Percentiles rank a stretch among this genome's conserved stretches.
Conservation (phyloP, 495 filamentous ascomycete genomes). For the Xylaria scruposa region DNA sequence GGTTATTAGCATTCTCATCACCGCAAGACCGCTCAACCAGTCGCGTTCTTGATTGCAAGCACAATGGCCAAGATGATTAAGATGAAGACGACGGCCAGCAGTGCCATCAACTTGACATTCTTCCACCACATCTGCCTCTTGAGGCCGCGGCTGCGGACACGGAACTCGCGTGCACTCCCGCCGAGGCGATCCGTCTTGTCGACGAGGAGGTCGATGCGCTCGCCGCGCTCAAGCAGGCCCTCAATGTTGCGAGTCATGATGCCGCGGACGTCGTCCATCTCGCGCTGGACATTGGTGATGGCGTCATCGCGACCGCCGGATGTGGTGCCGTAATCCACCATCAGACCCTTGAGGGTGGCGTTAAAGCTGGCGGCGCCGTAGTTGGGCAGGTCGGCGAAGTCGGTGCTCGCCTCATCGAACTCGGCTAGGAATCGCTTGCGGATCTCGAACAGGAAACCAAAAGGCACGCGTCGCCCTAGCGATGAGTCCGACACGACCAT, state of each 20-base stretch:
- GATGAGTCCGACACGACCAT: constrained; percentile 79
- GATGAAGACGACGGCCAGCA: constrained; percentile 80
- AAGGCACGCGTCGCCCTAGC: constrained; percentile 85
- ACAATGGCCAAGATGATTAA: constrained; percentile 71
- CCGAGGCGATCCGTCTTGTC: constrained; percentile 96
- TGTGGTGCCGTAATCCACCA: constrained; percentile 85
- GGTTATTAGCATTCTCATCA: background rate
- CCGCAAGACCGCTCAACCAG: constrained; percentile 26
- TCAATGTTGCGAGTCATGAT: constrained; percentile 99
- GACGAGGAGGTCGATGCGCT: constrained; percentile 92
- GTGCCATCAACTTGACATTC: constrained; percentile 91
- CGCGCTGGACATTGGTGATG: constrained; percentile 77
- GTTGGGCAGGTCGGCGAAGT: constrained; percentile 79
- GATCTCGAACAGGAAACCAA: constrained; percentile 91
- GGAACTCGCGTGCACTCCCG: constrained; percentile 84
- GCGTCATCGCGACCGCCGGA: constrained; percentile 78
- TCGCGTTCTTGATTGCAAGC: constrained; percentile 47
- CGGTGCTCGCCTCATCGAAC: constrained; percentile 71
- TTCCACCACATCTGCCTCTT: constrained; percentile 99
- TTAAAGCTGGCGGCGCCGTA: constrained; percentile 94
- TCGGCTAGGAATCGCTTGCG: constrained; percentile 82
- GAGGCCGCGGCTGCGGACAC: constrained; percentile 81
- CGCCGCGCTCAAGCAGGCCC: constrained; percentile 89
- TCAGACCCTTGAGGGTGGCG: constrained; percentile 72
- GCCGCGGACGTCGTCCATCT: constrained; percentile 91